phyloP scores from a whole-genome alignment of 164 flowering plant genomes.

The Houttuynia cordata region DNA sequence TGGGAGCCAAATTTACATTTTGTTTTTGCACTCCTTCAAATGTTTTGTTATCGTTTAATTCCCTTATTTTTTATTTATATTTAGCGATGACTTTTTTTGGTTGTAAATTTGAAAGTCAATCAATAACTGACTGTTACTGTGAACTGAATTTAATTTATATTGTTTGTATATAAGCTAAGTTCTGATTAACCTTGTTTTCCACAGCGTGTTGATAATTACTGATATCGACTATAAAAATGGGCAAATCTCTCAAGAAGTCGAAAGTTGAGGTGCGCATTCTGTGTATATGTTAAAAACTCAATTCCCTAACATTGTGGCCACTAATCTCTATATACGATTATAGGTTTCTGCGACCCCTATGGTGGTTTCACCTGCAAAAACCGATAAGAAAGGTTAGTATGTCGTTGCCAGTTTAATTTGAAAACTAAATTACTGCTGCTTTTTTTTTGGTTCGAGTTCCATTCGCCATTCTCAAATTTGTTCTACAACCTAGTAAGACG shows the following conservation, averaged over 20 bases:
- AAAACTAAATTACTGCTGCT: background rate
- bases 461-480: background rate
- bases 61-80: no score
- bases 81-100: no score
- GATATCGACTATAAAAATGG: conserved; percentile 2
- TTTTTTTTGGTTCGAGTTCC: conserved; percentile 1
- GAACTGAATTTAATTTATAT: no score
- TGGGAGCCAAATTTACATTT: no score
- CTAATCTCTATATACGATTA: background rate
- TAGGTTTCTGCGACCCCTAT: conserved; percentile 11
- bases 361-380: conserved; percentile 7
- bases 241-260: conserved; percentile 12
- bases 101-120: no score
- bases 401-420: background rate
- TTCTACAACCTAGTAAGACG: background rate
- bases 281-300: background rate
- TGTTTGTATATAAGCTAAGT: no score
- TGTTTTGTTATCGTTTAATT: no score
- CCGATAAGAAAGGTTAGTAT: conserved; percentile 5
- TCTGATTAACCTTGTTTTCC: no score
- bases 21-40: no score
- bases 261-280: conserved; percentile 2
- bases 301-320: background rate
- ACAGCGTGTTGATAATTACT: no score
- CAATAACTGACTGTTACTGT: no score